Base-by-base conservation (phyloP, 768 basidiomycete species). In the Cystobasidium onofrii region DNA sequence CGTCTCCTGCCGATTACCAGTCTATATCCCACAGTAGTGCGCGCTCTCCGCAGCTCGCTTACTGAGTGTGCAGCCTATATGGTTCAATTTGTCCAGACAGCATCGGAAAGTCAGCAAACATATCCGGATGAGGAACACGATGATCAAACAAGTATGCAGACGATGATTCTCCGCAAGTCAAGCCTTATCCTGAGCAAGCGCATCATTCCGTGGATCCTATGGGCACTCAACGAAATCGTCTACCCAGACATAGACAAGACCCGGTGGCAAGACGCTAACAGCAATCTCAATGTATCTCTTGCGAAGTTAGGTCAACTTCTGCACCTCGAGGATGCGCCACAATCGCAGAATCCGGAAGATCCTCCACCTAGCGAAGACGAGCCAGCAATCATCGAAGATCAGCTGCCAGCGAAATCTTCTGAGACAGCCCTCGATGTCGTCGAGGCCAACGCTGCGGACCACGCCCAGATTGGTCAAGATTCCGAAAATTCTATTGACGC, bases 1-100 rank as follows among this genome's bases (percentile, higher is more conserved):
- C 75, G 75, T 23, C 41, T 75, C 9, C 27, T 75, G 20, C 75
- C 75, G 12, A 20, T 60, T 6, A 36, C 29, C 1, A 9, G 27
- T 13, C 41, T 75, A 6, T 65, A 65, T n/a, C 64, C 75, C 36
- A 12, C 43, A 20, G 25, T 75, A 36, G 18, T 18, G 10, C 10
- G 27, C 2, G 57, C 50, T 18, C 44, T 61, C 10, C 44, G 27
- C 4, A 33, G 43, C 6, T 29, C 33, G 10, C 73, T 75, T 1
- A 27, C 4, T 23, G 54, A 74, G 29, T 9, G 39, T 62, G 69
- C 73, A 7, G 44, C 46, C 15, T 25, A 72, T 33, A 29, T 74
- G 31, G 17, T 60, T 17, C 50, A 50, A 10, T 74, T 74, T 23
- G 23, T 54, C 4, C 50, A 74, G 18, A 33, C 29, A 10, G 70